These are phyloP conservation scores for Ogataea corticis DNA, from an alignment of 805 yeast species.

Conservation along the genomic window DNA sequence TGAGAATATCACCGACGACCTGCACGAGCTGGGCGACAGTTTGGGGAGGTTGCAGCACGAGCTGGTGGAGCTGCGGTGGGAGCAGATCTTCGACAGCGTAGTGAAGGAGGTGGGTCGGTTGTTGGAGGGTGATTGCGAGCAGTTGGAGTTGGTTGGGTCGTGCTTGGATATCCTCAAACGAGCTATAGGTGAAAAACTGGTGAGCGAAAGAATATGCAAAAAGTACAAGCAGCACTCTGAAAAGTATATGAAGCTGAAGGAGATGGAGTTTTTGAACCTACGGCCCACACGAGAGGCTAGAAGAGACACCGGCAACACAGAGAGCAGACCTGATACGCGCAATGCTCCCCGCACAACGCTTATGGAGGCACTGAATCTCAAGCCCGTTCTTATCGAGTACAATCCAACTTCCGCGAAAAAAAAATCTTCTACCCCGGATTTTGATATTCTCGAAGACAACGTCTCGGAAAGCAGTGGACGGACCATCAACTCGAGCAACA, in stretches of 20 bases:
- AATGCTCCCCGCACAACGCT: constrained; percentile 7
- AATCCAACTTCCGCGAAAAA: constrained; percentile 30
- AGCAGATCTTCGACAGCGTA: constrained; percentile 48
- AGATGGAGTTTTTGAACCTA: constrained; percentile 1
- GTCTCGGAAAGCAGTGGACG: background rate
- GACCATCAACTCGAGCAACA: constrained; percentile 12
- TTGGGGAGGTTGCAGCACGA: constrained; percentile 44
- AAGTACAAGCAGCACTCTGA: constrained; percentile 7
- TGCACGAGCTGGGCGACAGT: constrained; percentile 43
- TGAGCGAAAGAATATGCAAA: constrained; percentile 7
- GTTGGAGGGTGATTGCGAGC: constrained; percentile 12
- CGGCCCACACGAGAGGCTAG: background rate
- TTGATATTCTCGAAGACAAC: constrained; percentile 16
- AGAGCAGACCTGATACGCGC: too few species aligned
- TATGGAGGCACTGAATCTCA: constrained; percentile 23
- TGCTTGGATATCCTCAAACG: constrained; percentile 23
- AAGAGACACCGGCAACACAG: background rate
- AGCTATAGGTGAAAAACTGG: constrained; percentile 23
- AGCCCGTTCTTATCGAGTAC: constrained; percentile 29
- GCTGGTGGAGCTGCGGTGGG: constrained; percentile 57
- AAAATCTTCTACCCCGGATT: constrained; percentile 8
- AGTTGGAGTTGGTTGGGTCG: constrained; percentile 10
- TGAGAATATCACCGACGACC: constrained; percentile 39
- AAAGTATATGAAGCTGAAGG: constrained; percentile 10
- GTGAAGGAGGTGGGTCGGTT: constrained; percentile 41